A percentile compares a stretch with the other conserved stretches of the same genome.
Conservation (phyloP, 805 yeast species). For the Barnettozyma siamensis region DNA sequence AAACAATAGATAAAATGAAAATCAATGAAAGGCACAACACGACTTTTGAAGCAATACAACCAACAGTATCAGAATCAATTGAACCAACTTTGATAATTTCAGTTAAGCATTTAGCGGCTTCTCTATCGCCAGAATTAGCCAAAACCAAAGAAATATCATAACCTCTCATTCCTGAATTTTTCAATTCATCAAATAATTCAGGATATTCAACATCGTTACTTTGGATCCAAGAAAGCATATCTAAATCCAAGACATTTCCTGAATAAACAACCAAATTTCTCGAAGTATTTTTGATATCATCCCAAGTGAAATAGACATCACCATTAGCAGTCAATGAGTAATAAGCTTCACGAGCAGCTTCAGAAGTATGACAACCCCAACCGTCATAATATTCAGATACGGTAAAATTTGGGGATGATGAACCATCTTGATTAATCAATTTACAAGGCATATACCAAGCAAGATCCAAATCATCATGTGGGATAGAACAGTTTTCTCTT, state of each 20-base stretch:
- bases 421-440: constrained; percentile 61
- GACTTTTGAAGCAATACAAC: constrained; percentile 86
- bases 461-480: constrained; percentile 53
- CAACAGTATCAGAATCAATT: constrained; percentile 83
- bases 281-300: constrained; percentile 60
- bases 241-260: constrained; percentile 83
- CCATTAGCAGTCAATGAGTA: constrained; percentile 57
- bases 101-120: constrained; percentile 72
- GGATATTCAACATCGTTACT: constrained; percentile 70
- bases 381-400: constrained; percentile 60
- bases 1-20: constrained; percentile 76
- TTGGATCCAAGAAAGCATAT: constrained; percentile 69
- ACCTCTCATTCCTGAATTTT: constrained; percentile 55
- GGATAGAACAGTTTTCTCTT: constrained; percentile 62
- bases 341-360: constrained; percentile 61
- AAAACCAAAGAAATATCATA: constrained; percentile 75
- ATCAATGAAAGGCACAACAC: constrained; percentile 78
- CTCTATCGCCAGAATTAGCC: constrained; percentile 57
- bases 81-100: constrained; percentile 88
- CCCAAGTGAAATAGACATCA: constrained; percentile 87
- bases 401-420: constrained; percentile 59
- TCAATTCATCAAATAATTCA: constrained; percentile 56
- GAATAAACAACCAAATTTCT: constrained; percentile 83
- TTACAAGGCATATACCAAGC: constrained; percentile 99
- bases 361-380: constrained; percentile 86